Conservation (phyloP, 768 basidiomycete genomes). For the Lentinula edodes region DNA sequence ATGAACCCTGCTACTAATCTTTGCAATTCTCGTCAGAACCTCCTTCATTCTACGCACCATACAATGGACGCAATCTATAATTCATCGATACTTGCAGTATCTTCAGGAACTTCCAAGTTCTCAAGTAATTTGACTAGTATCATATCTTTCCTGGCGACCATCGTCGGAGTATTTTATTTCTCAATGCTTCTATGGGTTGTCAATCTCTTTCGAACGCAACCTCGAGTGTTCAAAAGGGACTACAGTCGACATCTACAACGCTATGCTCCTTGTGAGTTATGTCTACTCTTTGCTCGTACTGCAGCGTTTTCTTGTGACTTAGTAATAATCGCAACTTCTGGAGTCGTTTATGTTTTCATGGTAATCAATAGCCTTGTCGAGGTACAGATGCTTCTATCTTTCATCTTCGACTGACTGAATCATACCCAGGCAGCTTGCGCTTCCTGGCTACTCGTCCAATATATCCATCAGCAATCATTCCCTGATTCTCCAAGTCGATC, state of each 20-base stretch:
- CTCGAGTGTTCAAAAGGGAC: background rate
- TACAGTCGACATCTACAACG: background rate
- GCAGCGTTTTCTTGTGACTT: too few species aligned
- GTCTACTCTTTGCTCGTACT: background rate
- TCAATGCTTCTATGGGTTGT: background rate
- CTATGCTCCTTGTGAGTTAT: background rate
- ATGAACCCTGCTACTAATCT: too few species aligned
- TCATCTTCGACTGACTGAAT: background rate
- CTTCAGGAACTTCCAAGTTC: background rate
- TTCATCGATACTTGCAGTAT: background rate
- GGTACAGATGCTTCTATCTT: background rate
- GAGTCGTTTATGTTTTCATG: background rate
- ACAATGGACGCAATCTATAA: background rate
- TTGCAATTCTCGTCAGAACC: background rate
- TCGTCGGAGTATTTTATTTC: background rate
- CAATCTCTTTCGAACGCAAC: background rate
- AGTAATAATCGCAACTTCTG: background rate
- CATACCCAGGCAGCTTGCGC: background rate
- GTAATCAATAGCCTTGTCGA: background rate
- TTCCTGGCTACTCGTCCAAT: background rate
- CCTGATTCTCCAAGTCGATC: background rate
- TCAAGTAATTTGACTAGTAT: background rate
- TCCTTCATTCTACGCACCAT: background rate
- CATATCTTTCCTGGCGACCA: background rate
- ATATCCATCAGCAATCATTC: background rate